Percentiles rank a stretch among this genome's conserved stretches.
Conservation (phyloP, 257 asterid species). For the Solanum chmielewskii region DNA sequence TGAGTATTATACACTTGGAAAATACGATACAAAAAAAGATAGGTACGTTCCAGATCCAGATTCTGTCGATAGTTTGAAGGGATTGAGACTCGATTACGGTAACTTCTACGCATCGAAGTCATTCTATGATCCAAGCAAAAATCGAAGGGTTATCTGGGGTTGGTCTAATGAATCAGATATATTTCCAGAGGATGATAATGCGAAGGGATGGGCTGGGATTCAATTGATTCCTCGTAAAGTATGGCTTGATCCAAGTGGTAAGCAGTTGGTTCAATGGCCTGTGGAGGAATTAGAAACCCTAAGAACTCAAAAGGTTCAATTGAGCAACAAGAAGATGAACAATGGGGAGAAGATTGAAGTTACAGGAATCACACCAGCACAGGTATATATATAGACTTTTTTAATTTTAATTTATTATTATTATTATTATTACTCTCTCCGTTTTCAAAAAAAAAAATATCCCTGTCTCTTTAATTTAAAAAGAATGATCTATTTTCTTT, state of each 20-base stretch:
- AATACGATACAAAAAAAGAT: constrained; percentile 11
- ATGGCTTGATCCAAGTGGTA: constrained; percentile 31
- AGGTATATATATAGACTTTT: constrained; percentile 1
- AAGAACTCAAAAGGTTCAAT: constrained; percentile 14
- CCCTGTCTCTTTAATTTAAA: no score
- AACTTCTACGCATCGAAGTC: constrained; percentile 45
- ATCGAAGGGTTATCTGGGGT: constrained; percentile 34
- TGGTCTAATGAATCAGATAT: constrained; percentile 47
- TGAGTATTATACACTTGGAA: constrained; percentile 41
- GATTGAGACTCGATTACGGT: constrained; percentile 40
- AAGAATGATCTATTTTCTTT: no score
- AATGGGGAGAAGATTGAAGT: constrained; percentile 18
- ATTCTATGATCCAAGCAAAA: constrained; percentile 29
- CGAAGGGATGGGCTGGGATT: constrained; percentile 49
- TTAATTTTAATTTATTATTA: background rate
- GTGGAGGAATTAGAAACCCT: constrained; percentile 29
- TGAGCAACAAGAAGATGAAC: constrained; percentile 2
- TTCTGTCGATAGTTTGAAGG: constrained; percentile 26
- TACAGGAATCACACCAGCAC: constrained; percentile 34
- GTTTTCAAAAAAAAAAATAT: no score
- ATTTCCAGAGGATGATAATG: background rate
- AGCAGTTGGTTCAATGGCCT: constrained; percentile 47
- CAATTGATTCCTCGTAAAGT: constrained; percentile 36
- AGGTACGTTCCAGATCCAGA: constrained; percentile 20
- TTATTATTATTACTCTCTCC: background rate